Evolutionary conservation across 2,329 filamentous ascomycete species (phyloP), one percentile per base, ranked within the genome.

Genomic region (Orbilia brochopaga): DNA sequence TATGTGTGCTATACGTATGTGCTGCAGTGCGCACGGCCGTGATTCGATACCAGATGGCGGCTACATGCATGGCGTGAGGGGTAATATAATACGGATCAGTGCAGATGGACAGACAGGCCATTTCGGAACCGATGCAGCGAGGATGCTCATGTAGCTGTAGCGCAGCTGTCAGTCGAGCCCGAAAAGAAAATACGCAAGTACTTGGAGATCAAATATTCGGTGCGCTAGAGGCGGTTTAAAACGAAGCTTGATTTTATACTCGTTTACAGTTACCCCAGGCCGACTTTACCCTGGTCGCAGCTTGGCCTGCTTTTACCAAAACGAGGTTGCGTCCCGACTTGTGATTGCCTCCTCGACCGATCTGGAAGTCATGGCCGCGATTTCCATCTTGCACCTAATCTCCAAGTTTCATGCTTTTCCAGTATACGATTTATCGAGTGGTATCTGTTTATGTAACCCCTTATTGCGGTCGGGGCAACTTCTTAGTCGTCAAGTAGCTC

Each of bases 341-440:
- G 55, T 59, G 59, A 55, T 60, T 42, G 37, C 37, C 37, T 54
- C 23, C 58, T 72, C 15, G 67, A 65, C 67, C 64, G 60, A 72
- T 65, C 46, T 46, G 67, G 67, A 54, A 72, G 66, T 72, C 60
- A 65, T 59, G 50, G 60, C 67, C 67, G 67, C 62, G 55, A 24
- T 58, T 46, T 51, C 54, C 42, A n/a, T 54, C 27, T 8, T 32
- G 27, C 27, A 32, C 27, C 65, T 60, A 72, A 72, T 72, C 54
- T 72, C 67, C 67, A 60, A 70, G 35, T 15, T 27, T 44, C 27
- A 8, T 4, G 27, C 27, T 32, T 32, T n/a, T n/a, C n/a, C n/a
- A n/a, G n/a, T n/a, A n/a, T 32, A 32, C 3, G 27, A 8, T 32
- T 32, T 32, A n/a, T n/a, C n/a, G n/a, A n/a, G n/a, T n/a, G n/a